Conservation (phyloP, 495 filamentous ascomycete genomes). For the Aspergillus bridgeri region DNA sequence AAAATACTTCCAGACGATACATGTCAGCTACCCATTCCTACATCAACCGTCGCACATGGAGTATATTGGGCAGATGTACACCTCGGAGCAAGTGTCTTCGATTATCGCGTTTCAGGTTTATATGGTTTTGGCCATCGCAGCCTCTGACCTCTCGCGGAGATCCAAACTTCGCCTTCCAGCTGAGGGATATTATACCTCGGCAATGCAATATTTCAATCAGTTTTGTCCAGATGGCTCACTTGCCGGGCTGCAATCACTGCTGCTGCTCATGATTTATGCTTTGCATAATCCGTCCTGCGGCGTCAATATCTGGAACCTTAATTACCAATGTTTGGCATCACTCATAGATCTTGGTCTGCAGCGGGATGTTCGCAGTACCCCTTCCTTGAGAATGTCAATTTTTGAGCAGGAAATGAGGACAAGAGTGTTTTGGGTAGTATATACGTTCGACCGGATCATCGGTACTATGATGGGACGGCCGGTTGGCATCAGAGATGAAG, state of each 20-base stretch:
- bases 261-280: slow-evolving; percentile 46
- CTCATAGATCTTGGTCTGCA: slow-evolving; percentile 46
- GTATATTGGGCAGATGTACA: slow-evolving; percentile 31
- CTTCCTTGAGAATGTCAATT: slow-evolving; percentile 31
- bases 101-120: slow-evolving; percentile 37
- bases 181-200: slow-evolving; percentile 44
- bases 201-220: slow-evolving; percentile 36
- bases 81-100: slow-evolving; percentile 15
- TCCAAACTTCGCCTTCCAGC: slow-evolving; percentile 39
- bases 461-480: slow-evolving; percentile 49
- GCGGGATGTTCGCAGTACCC: slow-evolving; percentile 35
- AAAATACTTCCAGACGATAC: slow-evolving; percentile 41
- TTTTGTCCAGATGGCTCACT: slow-evolving; percentile 37
- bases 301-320: slow-evolving; percentile 47
- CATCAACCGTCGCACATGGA: slow-evolving; percentile 39
- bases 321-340: slow-evolving; percentile 46
- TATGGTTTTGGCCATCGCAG: slow-evolving; percentile 45
- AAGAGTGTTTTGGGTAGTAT: slow-evolving; percentile 47
- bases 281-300: slow-evolving; percentile 43
- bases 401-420: slow-evolving; percentile 48
- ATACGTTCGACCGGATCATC: slow-evolving; percentile 43
- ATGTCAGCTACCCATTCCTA: slow-evolving; percentile 42
- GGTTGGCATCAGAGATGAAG: slow-evolving; percentile 48
- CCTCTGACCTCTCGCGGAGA: slow-evolving; percentile 39
- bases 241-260: slow-evolving; percentile 37